Base-by-base conservation (phyloP, 345 rosid genomes). In the Passiflora organensis region DNA sequence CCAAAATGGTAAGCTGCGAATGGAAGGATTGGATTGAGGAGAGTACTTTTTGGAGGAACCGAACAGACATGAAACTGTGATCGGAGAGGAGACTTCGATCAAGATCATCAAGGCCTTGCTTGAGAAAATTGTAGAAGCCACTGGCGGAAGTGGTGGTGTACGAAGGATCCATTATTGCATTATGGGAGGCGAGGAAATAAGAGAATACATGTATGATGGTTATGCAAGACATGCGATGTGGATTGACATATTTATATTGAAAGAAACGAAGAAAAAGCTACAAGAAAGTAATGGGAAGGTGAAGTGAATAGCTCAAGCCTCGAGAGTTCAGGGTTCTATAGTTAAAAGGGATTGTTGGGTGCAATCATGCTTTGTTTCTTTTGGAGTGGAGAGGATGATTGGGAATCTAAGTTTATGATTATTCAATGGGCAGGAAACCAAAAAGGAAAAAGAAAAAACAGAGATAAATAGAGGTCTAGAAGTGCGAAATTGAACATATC, bases 331-430 rank as follows among this genome's bases (percentile, higher is more conserved):
- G 49, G 52, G 60, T 66, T 67, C 60, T n/a, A 71, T 56, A 51
- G 52, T 24, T n/a, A 55, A 58, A 61, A 58, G 28, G 49, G 65
- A 55, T 59, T 50, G 79, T 54, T 78, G 79, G 76, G 72, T 66
- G 84, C 71, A 74, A 82, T 82, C 23, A 82, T 82, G 80, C 62
- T 53, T n/a, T 82, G 78, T 69, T 70, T 72, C 78, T 73, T 64
- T 46, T 48, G 72, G 13, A 72, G 82, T 69, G 83, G 87, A 72
- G 75, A 71, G 55, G 78, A 78, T 82, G 79, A 77, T 78, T 73
- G 72, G 72, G 83, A 78, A 76, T 76, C 77, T 68, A 17, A 54
- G 57, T 68, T 19, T 55, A 59, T 60, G 60, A 56, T 53, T 65
- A 43, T 56, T 47, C 43, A 46, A 52, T 59, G 17, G 57, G 52